Percentiles rank a stretch among this genome's conserved stretches.
Conservation (phyloP, 441 rosid species). For the Pelargonium citronellum region DNA sequence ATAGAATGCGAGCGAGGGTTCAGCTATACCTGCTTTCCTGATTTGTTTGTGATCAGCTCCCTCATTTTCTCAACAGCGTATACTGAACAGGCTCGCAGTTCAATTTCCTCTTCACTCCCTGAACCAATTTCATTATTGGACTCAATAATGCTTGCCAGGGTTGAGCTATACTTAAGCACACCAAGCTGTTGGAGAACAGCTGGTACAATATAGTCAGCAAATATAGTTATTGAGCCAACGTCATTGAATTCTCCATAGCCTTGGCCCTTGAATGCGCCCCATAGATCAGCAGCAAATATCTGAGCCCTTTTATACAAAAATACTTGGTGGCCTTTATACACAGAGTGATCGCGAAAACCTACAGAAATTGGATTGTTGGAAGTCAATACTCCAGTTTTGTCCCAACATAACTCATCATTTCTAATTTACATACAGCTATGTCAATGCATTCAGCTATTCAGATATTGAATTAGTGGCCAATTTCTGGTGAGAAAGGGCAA, state of each 20-base stretch:
- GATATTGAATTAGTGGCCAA: not conserved
- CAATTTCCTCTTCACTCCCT: conserved; percentile 76
- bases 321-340: conserved; percentile 68
- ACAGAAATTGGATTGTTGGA: conserved; percentile 8
- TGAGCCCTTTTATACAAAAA: conserved; percentile 78
- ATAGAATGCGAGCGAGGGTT: not conserved
- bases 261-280: conserved; percentile 76
- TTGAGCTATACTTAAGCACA: conserved; percentile 57
- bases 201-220: conserved; percentile 75
- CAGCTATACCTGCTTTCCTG: conserved; percentile 52
- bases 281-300: conserved; percentile 69
- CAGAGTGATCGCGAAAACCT: conserved; percentile 73
- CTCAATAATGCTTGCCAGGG: conserved; percentile 40
- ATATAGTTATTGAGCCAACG: conserved; percentile 57
- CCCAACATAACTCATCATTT: not conserved
- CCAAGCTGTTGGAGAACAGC: conserved; percentile 71
- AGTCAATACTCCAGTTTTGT: conserved; percentile 11
- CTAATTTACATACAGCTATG: not conserved
- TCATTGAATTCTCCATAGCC: conserved; percentile 66
- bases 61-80: conserved; percentile 75
- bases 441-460: not conserved
- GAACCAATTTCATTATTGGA: conserved; percentile 44
- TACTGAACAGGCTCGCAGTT: conserved; percentile 69
- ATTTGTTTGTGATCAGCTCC: conserved; percentile 46
- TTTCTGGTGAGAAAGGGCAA: not conserved